Conservation (phyloP, 2,329 filamentous ascomycete genomes). For the Pyrenophora tritici-repentis region DNA sequence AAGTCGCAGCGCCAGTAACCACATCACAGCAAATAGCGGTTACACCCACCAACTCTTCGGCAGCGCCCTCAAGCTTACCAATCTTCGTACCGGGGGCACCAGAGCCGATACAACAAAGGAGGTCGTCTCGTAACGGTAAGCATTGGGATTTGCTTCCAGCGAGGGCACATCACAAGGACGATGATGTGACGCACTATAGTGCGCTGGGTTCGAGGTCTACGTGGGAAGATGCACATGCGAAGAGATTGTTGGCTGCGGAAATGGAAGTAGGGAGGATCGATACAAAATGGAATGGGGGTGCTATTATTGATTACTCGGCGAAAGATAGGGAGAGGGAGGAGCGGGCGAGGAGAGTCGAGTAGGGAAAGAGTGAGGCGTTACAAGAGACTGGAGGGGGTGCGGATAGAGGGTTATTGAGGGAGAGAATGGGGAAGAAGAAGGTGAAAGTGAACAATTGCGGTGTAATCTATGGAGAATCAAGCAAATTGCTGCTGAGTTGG, state of each 20-base stretch:
- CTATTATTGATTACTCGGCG: neutral
- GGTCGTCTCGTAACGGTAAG: neutral
- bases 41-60: too few species aligned
- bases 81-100: neutral
- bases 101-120: too few species aligned
- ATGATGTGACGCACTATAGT: neutral
- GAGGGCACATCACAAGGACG: slow-evolving; percentile 3
- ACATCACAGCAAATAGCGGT: too few species aligned
- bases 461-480: too few species aligned
- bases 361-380: too few species aligned
- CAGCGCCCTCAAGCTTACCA: neutral
- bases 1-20: too few species aligned
- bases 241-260: neutral
- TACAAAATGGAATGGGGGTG: slow-evolving; percentile 1
- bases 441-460: too few species aligned
- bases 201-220: neutral
- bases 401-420: too few species aligned
- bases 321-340: neutral
- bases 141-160: neutral
- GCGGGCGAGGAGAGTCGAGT: neutral
- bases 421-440: neutral
- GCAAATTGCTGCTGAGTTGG: too few species aligned
- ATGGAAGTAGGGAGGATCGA: slow-evolving; percentile 2
- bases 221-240: neutral
- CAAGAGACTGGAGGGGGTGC: too few species aligned